Evolutionary conservation across 2,329 filamentous ascomycete species (phyloP).

Genomic region (Sporothrix mexicana): DNA sequence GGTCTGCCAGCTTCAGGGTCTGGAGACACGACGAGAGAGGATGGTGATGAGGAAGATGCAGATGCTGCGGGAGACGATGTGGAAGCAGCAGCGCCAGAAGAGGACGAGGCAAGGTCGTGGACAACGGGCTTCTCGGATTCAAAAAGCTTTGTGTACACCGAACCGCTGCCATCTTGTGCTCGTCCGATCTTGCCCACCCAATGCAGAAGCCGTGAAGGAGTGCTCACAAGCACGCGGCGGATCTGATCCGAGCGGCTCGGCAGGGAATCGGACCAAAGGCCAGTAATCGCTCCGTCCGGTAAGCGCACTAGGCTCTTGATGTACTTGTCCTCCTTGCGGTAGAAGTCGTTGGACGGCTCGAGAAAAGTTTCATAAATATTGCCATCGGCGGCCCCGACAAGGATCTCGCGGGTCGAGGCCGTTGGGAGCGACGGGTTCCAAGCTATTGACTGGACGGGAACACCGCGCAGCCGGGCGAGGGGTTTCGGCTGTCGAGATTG

Average conservation of each 20-base stretch:
- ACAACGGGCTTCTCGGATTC: conserved; percentile 81
- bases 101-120: conserved; percentile 70
- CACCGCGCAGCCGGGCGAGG: conserved; percentile 80
- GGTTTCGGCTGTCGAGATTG: conserved; percentile 88
- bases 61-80: conserved; percentile 35
- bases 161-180: conserved; percentile 74
- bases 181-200: conserved; percentile 78
- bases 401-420: conserved; percentile 90
- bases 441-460: conserved; percentile 85
- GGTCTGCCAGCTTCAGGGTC: conserved; percentile 62
- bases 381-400: conserved; percentile 89
- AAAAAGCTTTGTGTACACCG: conserved; percentile 86
- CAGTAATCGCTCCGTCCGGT: conserved; percentile 79
- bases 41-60: conserved; percentile 52
- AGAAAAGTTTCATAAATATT: conserved; percentile 95
- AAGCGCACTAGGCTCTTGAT: conserved; percentile 82
- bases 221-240: conserved; percentile 79
- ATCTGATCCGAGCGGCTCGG: conserved; percentile 66
- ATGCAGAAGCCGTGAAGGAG: conserved; percentile 78
- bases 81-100: conserved; percentile 37
- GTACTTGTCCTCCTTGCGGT: conserved; percentile 92
- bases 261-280: conserved; percentile 81
- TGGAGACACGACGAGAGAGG: conserved; percentile 74
- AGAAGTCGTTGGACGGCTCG: conserved; percentile 93
- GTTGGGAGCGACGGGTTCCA: conserved; percentile 96